A percentile compares a stretch with the other conserved stretches of the same genome.
These are phyloP conservation scores for Lactarius sp. DNA, from an alignment of 768 basidiomycete species.

Conservation along the genomic window DNA sequence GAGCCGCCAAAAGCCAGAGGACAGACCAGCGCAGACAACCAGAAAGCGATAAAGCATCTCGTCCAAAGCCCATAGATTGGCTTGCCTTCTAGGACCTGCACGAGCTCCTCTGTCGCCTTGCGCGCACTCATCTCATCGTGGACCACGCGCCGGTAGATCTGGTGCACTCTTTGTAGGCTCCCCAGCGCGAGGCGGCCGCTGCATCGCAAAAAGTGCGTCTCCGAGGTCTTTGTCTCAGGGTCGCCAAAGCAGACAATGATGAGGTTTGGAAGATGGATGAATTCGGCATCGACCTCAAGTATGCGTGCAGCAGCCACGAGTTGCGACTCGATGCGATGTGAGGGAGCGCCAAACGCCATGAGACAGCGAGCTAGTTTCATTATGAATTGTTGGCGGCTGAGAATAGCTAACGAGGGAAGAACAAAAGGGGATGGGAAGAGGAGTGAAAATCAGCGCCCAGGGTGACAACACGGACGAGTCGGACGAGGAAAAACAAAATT, in stretches of 20 bases:
- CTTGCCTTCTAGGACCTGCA: conserved; percentile 54
- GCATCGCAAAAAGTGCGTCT: conserved; percentile 85
- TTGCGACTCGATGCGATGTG: conserved; percentile 91
- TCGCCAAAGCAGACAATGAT: conserved; percentile 90
- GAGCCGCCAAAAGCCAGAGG: conserved; percentile 82
- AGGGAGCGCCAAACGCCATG: conserved; percentile 90
- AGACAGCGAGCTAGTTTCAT: conserved; percentile 80
- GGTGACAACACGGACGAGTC: background rate
- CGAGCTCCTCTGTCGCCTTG: conserved; percentile 59
- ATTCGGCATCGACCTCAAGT: conserved; percentile 87
- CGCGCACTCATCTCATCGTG: conserved; percentile 90
- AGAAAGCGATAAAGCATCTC: conserved; percentile 65
- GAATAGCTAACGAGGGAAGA: conserved; percentile 51
- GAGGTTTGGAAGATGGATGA: conserved; percentile 76
- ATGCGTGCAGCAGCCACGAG: conserved; percentile 83
- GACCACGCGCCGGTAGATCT: conserved; percentile 80
- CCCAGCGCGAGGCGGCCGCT: conserved; percentile 75
- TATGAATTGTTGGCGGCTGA: conserved; percentile 79
- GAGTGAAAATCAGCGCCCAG: conserved; percentile 3
- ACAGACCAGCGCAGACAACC: conserved; percentile 71
- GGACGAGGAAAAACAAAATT: conserved; percentile 27
- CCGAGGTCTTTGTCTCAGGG: conserved; percentile 81
- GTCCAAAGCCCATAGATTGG: conserved; percentile 59
- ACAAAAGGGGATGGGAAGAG: background rate
- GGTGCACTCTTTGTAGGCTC: conserved; percentile 76